phyloP scores from a whole-genome alignment of 2,329 filamentous ascomycete species.

The Colletotrichum coccodes region DNA sequence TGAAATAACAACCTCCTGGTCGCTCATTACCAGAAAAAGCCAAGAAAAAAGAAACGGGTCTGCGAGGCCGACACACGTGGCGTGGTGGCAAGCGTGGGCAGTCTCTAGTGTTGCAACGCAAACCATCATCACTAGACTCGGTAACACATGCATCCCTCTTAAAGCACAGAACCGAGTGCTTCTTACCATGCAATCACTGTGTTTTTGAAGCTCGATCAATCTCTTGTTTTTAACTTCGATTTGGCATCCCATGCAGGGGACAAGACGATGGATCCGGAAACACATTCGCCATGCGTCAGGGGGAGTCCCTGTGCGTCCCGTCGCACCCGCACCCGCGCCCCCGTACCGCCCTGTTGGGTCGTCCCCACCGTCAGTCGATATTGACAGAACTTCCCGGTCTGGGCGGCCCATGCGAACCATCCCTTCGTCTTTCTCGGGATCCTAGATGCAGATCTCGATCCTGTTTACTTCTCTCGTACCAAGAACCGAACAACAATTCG shows the following conservation, averaged over 20 bases:
- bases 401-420: neutral
- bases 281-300: neutral
- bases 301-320: slow-evolving; percentile 5
- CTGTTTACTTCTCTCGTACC: neutral
- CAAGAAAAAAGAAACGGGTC: neutral
- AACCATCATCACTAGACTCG: slow-evolving; percentile 3
- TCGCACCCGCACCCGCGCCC: slow-evolving; percentile 15
- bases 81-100: neutral
- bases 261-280: neutral
- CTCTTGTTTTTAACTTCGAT: neutral
- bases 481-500: neutral
- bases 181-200: neutral
- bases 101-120: neutral
- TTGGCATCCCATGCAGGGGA: neutral
- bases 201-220: neutral
- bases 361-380: neutral
- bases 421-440: neutral
- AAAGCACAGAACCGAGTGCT: neutral
- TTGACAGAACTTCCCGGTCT: neutral
- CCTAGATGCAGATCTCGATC: neutral
- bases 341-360: slow-evolving; percentile 24
- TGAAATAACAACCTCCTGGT: neutral
- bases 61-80: neutral
- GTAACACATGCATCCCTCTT: slow-evolving; percentile 8
- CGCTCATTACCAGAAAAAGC: too few relatives aligned